Percentiles rank a stretch among this genome's conserved stretches.
phyloP scores from a whole-genome alignment of 768 basidiomycete genomes.

The Pholiota molesta region DNA sequence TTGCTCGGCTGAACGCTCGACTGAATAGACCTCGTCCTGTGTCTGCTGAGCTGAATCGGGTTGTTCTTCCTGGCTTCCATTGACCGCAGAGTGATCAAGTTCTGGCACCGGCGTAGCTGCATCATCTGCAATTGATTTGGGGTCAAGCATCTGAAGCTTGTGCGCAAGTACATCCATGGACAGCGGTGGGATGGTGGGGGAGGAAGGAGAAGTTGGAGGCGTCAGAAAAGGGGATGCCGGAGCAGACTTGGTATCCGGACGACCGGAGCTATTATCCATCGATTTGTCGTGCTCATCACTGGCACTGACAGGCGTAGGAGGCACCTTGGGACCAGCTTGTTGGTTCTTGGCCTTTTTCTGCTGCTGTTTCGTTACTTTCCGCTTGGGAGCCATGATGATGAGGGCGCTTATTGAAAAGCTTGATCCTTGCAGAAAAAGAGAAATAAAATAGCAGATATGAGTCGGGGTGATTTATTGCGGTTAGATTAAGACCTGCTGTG shows the following conservation, averaged over 20 bases:
- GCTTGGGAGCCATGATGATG: not conserved
- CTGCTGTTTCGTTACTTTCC: not conserved
- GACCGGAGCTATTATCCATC: slow-evolving; percentile 9
- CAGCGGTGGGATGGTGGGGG: slow-evolving; percentile 9
- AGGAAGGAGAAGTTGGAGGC: slow-evolving; percentile 24
- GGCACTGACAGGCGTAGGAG: slow-evolving; percentile 8
- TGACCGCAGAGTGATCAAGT: not conserved
- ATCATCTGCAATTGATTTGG: not conserved
- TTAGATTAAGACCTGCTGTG: not conserved
- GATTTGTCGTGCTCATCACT: not conserved
- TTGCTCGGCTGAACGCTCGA: not conserved
- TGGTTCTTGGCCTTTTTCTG: not conserved
- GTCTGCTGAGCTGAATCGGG: not conserved
- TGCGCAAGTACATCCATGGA: slow-evolving; percentile 2
- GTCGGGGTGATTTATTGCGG: not conserved
- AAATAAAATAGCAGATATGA: not conserved
- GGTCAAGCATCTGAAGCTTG: not conserved
- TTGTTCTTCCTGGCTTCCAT: not conserved
- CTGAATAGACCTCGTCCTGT: not conserved
- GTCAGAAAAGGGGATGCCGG: slow-evolving; percentile 19
- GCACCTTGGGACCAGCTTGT: not conserved
- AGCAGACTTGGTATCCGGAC: slow-evolving; percentile 14
- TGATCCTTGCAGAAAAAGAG: not conserved
- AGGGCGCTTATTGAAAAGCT: not conserved
- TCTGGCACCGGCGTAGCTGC: not conserved